Base-by-base conservation (phyloP, 2,329 filamentous ascomycete genomes). In the Trichophyton schoenleinii region DNA sequence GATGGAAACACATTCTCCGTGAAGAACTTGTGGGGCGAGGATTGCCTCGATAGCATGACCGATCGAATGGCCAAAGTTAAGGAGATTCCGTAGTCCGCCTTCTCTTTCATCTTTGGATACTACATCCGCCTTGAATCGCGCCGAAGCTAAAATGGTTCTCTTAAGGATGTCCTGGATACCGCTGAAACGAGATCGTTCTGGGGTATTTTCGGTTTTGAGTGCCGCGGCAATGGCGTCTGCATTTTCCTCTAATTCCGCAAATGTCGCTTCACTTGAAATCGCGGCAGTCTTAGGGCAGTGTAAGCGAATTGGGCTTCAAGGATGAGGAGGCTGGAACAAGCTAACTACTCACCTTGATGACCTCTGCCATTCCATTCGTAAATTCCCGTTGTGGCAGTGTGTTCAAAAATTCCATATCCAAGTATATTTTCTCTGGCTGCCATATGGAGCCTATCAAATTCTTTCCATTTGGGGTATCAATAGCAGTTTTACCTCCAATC, bases 361-460 rank as follows among this genome's bases (percentile, higher is more conserved):
- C 92, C 77, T 99, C 94, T 28, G 92, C 94, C 92, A 99, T 96
- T 64, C 94, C 94, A 73, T 99, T 99, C 75, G 96, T 91, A 70
- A 99, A 92, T 75, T 99, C 92, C 66, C 94, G 83, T 66, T 87
- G 86, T 0, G 92, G 91, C 20, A 99, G 79, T 0, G 91, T 95
- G 71, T 95, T 89, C 61, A 99, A 80, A 71, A 99, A 97, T 61
- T 86, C 82, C 64, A 97, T 80, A 73, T 99, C 94, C 68, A 99
- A 91, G 75, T 96, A 99, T 66, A 97, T 91, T 65, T 90, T 86
- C 69, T 87, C 82, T 3, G 94, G 94, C 73, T 99, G 94, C 91
- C 92, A 97, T 75, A 99, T 97, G 38, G 92, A 86, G 3, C 94
- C 94, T 61, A 99, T 86, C 64, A 99, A 77, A 72, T 99, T 99